phyloP scores from a whole-genome alignment of 495 filamentous ascomycete genomes.

The Trichoderma virens region DNA sequence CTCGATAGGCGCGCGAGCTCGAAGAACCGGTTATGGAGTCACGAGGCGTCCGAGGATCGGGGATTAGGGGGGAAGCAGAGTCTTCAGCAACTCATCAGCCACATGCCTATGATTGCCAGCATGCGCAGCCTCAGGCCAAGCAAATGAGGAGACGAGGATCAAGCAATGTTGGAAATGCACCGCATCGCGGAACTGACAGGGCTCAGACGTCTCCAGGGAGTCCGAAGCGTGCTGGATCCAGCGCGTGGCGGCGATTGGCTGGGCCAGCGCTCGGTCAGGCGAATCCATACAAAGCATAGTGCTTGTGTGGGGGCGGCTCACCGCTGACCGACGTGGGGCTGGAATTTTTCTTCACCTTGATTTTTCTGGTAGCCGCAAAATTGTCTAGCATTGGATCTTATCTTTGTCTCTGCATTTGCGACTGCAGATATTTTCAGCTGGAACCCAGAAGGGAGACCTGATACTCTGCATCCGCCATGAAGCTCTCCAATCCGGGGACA shows the following conservation, averaged over 20 bases:
- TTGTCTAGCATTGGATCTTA: neutral
- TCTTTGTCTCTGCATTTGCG: neutral
- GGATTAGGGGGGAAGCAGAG: neutral
- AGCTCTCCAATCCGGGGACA: slow-evolving; percentile 76
- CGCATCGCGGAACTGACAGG: slow-evolving; percentile 5
- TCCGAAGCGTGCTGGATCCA: slow-evolving; percentile 6
- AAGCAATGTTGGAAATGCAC: neutral
- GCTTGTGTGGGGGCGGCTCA: neutral
- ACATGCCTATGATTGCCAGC: neutral
- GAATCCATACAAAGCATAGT: neutral
- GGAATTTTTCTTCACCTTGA: slow-evolving; percentile 11
- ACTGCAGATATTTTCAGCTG: slow-evolving; percentile 2
- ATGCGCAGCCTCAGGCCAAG: neutral
- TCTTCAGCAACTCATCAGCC: neutral
- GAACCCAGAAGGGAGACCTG: neutral
- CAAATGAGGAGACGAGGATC: neutral
- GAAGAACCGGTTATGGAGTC: neutral
- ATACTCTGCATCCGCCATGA: slow-evolving; percentile 48
- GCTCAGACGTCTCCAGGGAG: slow-evolving; percentile 4
- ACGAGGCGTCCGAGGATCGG: neutral
- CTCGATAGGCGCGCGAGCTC: slow-evolving; percentile 2
- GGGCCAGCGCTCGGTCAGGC: neutral
- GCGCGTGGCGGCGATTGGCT: slow-evolving; percentile 2
- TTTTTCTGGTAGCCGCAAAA: slow-evolving; percentile 2
- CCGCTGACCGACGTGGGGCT: slow-evolving; percentile 5